Evolutionary conservation across 106 monocot genomes (phyloP).

Genomic region (Acorus calamus): DNA sequence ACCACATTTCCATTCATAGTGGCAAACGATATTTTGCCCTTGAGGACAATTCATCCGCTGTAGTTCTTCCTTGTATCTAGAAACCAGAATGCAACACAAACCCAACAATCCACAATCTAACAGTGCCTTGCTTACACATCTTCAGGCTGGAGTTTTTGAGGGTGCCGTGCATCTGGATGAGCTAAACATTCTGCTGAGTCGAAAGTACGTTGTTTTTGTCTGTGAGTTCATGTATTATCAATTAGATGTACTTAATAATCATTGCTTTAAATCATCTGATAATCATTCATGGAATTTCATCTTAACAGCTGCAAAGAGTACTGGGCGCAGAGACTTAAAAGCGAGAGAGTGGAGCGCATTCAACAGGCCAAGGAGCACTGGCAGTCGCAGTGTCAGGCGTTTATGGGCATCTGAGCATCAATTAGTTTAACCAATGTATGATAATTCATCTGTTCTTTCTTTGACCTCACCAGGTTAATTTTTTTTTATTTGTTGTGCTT

Average conservation of each 20-base stretch:
- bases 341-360: slow-evolving; percentile 55
- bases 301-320: slow-evolving; percentile 54
- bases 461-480: too few relatives aligned
- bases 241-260: not conserved
- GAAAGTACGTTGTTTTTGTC: slow-evolving; percentile 26
- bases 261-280: not conserved
- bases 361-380: slow-evolving; percentile 58
- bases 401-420: slow-evolving; percentile 39
- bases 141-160: slow-evolving; percentile 52
- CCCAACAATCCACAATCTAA: not conserved
- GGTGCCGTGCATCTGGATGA: slow-evolving; percentile 55
- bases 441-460: too few relatives aligned
- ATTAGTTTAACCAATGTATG: not conserved
- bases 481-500: too few relatives aligned
- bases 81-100: too few relatives aligned
- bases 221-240: not conserved
- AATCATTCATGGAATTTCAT: not conserved
- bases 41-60: too few relatives aligned
- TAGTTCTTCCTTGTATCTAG: too few relatives aligned
- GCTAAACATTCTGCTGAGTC: slow-evolving; percentile 54
- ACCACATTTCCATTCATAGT: too few relatives aligned
- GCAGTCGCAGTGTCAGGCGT: slow-evolving; percentile 45
- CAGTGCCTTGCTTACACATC: not conserved
- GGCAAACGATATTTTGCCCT: too few relatives aligned
- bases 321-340: slow-evolving; percentile 43